These are phyloP conservation scores for Pneumocystis sp. DNA, from an alignment of 1,139 yeast species.

Conservation along the genomic window DNA sequence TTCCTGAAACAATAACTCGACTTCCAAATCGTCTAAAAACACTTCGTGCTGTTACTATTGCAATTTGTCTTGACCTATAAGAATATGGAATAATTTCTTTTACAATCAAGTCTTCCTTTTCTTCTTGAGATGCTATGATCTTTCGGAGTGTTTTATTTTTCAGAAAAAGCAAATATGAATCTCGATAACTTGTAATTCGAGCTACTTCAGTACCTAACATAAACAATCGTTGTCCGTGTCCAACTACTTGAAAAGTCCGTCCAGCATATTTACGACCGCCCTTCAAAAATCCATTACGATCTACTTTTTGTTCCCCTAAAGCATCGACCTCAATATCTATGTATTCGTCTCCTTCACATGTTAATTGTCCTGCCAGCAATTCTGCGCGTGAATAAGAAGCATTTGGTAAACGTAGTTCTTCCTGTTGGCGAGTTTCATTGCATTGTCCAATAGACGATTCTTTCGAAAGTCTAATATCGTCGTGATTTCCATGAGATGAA, in stretches of 20 bases:
- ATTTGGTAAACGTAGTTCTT: not conserved
- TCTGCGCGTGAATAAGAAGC: conserved; percentile 3
- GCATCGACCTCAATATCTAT: conserved; percentile 30
- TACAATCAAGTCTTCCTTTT: conserved; percentile 43
- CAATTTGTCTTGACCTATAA: conserved; percentile 50
- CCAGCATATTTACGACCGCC: conserved; percentile 47
- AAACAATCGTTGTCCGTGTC: conserved; percentile 36
- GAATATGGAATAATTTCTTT: conserved; percentile 45
- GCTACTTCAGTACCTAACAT: conserved; percentile 62
- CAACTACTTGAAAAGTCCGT: conserved; percentile 44
- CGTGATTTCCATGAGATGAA: conserved; percentile 23
- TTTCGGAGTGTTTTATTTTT: conserved; percentile 45
- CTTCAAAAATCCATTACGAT: conserved; percentile 37
- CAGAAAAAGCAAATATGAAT: conserved; percentile 48
- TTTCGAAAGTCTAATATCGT: conserved; percentile 1
- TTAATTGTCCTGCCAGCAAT: conserved; percentile 17
- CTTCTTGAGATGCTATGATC: conserved; percentile 42
- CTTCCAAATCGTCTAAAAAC: conserved; percentile 64
- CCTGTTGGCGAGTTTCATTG: not conserved
- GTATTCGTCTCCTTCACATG: conserved; percentile 25
- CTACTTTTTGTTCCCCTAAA: conserved; percentile 42
- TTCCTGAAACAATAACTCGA: conserved; percentile 44
- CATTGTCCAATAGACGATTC: not conserved
- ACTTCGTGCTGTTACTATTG: conserved; percentile 47
- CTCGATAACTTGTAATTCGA: conserved; percentile 46